Evolutionary conservation across 2,329 filamentous ascomycete genomes (phyloP), one percentile per base, ranked within the genome.

Genomic region (Didymosphaeria variabile): DNA sequence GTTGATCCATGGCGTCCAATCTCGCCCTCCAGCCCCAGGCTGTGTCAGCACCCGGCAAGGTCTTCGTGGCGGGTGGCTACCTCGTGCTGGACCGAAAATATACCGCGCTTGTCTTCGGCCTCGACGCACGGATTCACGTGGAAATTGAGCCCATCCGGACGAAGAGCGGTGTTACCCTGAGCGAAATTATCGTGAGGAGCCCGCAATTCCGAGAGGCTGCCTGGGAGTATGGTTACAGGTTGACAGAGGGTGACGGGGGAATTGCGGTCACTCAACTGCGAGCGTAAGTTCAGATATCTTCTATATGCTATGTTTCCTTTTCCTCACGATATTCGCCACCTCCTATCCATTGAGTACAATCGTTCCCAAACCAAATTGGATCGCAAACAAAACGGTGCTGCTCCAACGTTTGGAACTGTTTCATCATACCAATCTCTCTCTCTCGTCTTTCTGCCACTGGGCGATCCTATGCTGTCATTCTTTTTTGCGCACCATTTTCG

Each of bases 1-100:
- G 61, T 61, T 34, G 32, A 60, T 65, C 65, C 47, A 65, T 59
- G 60, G 50, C 63, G 26, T 53, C 89, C 73, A 66, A 58, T 63
- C 36, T 55, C 54, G 45, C 66, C 61, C 57, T 67, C 59, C 55
- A 66, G 58, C 66, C 72, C 47, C 75, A 63, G 55, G 76, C 81
- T 65, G 87, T 97, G 67, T 98, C 95, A 65, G 94, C 95, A 23
- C 95, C 95, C 19, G 95, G 95, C 70, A 99, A 99, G 83, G 95
- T 99, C 62, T 87, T 99, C 66, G 87, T 98, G 57, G 93, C 94
- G 4, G 95, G 95, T 65, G 95, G 95, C 63, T 99, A 98, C 80
- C 88, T 98, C 49, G 94, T 97, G 23, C 89, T 99, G 49, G 94
- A 98, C 81, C 88, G 92, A 63, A 84, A 86, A 63, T 93, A 97